Percentiles rank a stretch among this genome's conserved stretches.
phyloP scores from a whole-genome alignment of 2,329 filamentous ascomycete species.

The Hymenotorrendiella dingleyae region DNA sequence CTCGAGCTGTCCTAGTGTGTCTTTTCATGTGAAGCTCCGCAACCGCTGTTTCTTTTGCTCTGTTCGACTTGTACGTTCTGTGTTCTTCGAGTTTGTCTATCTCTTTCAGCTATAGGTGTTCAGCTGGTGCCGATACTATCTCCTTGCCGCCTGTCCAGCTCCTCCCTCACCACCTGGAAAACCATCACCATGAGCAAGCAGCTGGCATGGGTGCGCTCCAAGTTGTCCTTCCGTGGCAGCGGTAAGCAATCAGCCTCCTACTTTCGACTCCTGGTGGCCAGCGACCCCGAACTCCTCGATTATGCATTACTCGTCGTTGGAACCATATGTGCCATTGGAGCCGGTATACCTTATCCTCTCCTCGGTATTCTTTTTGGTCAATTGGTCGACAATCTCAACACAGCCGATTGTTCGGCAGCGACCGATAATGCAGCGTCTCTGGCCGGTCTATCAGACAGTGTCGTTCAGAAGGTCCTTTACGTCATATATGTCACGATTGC shows the following conservation, averaged over 20 bases:
- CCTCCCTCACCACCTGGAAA: not conserved
- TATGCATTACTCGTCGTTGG: conserved; percentile 34
- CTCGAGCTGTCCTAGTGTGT: not conserved
- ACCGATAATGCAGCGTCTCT: conserved; percentile 1
- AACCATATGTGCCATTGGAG: conserved; percentile 42
- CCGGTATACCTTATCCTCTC: conserved; percentile 57
- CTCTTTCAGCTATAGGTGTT: no score
- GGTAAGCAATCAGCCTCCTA: conserved; percentile 6
- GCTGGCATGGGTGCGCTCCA: not conserved
- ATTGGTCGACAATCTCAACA: conserved; percentile 56
- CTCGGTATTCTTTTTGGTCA: conserved; percentile 60
- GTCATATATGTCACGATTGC: conserved; percentile 60
- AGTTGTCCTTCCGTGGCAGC: not conserved
- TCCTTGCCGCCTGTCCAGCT: not conserved
- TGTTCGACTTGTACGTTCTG: not conserved
- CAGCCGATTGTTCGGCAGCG: conserved; percentile 35
- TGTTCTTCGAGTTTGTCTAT: not conserved
- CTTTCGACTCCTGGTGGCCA: conserved; percentile 14
- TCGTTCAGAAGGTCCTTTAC: conserved; percentile 45
- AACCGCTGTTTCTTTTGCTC: not conserved
- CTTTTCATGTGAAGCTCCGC: not conserved
- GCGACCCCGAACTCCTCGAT: conserved; percentile 21
- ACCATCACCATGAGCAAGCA: conserved; percentile 2
- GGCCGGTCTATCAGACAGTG: conserved; percentile 2
- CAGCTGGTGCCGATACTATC: not conserved